A percentile compares a stretch with the other conserved stretches of the same genome.
Evolutionary conservation across 1,139 yeast genomes (phyloP).

Genomic region (Oligophagozyma castellii): DNA sequence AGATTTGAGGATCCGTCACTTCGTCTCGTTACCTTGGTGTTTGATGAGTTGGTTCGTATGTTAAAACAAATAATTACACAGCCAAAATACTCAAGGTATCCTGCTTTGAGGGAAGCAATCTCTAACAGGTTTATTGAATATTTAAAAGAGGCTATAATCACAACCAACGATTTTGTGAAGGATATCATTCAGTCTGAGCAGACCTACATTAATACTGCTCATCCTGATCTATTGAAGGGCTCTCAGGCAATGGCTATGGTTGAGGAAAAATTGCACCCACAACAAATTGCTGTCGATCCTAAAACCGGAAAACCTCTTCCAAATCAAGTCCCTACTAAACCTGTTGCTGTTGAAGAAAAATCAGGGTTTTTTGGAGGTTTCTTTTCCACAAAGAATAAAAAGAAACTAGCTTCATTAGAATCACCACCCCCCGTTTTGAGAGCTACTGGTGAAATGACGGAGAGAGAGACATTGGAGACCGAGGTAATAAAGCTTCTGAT

Average conservation of each 20-base stretch:
- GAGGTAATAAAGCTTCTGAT: slow-evolving; percentile 90
- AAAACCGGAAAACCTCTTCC: slow-evolving; percentile 76
- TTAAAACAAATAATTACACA: slow-evolving; percentile 72
- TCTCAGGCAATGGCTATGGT: slow-evolving; percentile 92
- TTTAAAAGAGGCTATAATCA: slow-evolving; percentile 65
- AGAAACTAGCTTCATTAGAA: slow-evolving; percentile 90
- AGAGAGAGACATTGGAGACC: slow-evolving; percentile 91
- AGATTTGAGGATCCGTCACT: slow-evolving; percentile 91
- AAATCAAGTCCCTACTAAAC: slow-evolving; percentile 23
- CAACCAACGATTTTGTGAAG: slow-evolving; percentile 72
- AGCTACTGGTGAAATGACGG: slow-evolving; percentile 91
- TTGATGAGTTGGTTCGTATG: slow-evolving; percentile 88
- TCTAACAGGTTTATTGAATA: slow-evolving; percentile 68
- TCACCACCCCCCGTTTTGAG: slow-evolving; percentile 93
- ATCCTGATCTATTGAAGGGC: slow-evolving; percentile 91
- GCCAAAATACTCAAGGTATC: slow-evolving; percentile 78
- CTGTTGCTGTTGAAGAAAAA: slow-evolving; percentile 26
- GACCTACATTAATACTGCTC: slow-evolving; percentile 92
- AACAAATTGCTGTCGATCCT: slow-evolving; percentile 76
- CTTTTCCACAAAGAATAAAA: slow-evolving; percentile 83
- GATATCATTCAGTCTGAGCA: slow-evolving; percentile 81
- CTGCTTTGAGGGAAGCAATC: slow-evolving; percentile 76
- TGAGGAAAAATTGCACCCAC: slow-evolving; percentile 81
- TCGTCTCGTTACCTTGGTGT: slow-evolving; percentile 79
- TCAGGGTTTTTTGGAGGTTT: slow-evolving; percentile 91